Evolutionary conservation across 306 rosid species (phyloP), one percentile per base, ranked within the genome.

Genomic region (Fragaria vesca): DNA sequence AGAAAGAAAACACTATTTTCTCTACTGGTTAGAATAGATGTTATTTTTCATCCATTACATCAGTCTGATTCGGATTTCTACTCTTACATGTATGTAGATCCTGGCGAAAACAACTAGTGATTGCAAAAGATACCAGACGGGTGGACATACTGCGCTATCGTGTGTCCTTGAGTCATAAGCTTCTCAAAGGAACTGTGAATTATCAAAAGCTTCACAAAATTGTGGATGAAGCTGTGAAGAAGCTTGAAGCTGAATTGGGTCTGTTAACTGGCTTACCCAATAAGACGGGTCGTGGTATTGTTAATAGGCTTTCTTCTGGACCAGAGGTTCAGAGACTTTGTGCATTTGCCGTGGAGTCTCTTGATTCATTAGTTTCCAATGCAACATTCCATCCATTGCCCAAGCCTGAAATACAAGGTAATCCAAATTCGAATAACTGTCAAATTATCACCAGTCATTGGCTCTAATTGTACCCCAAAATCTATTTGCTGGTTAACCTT

Each of bases 271-370:
- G 91, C 48, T 84, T 89, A 76, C 96, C 97, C 0, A 89, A 83
- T 66, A 95, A 93, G 92, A 93, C 89, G 88, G 92, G 98, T 42
- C 85, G 99, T 84, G 99, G 97, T 52, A 93, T 95, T 69, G 99
- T 95, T 38, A 95, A 95, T 83, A 89, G 99, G 89, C 99, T 95
- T 80, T 90, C 97, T n/a, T 93, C 96, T 0, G 99, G 99, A 73
- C 97, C 94, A 40, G 97, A 89, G 86, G 91, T 95, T 79, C 97
- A 95, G 88, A 91, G 86, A 80, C 93, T 89, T 36, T 95, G 98
- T 74, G 86, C 90, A 50, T 84, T 78, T 63, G 98, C 97, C 81
- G 52, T 92, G 85, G 92, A 91, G 68, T 88, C 85, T 61, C 88
- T 95, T 52, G 93, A 92, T 79, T 90, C 85, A 30, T 70, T 88